These are phyloP conservation scores for Naegleria lovaniensis DNA, from an alignment of 208 protist species.

Conservation along the genomic window DNA sequence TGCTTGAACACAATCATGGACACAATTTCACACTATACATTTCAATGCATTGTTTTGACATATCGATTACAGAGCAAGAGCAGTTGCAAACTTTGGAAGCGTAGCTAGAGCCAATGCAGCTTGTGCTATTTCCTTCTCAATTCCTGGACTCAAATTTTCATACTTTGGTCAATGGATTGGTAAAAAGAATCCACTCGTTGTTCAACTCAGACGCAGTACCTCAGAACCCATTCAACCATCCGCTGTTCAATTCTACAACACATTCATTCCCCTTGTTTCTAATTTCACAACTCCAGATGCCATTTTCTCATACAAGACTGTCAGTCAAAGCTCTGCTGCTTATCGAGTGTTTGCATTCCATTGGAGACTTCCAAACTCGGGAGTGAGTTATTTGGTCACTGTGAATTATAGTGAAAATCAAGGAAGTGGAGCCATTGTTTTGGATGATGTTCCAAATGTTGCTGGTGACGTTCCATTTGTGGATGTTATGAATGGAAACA, in stretches of 20 bases:
- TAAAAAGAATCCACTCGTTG: conserved; percentile 50
- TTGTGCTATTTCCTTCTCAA: conserved; percentile 49
- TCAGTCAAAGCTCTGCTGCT: too few relatives aligned
- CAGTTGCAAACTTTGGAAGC: conserved; percentile 50
- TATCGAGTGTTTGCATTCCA: background rate
- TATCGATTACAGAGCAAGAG: conserved; percentile 49
- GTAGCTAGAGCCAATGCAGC: conserved; percentile 46
- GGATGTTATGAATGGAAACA: background rate
- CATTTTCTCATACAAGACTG: background rate
- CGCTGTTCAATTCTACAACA: conserved; percentile 45
- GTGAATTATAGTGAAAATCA: conserved; percentile 1
- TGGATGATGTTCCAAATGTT: background rate
- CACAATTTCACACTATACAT: too few relatives aligned
- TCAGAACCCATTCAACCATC: conserved; percentile 35
- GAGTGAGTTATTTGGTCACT: background rate
- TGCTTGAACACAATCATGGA: conserved; percentile 37
- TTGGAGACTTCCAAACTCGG: background rate
- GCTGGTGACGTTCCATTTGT: background rate
- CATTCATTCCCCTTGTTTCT: conserved; percentile 45
- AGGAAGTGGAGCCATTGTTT: background rate
- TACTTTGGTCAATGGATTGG: conserved; percentile 55
- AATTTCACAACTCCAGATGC: conserved; percentile 43
- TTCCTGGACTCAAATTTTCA: conserved; percentile 51
- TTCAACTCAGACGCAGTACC: conserved; percentile 51
- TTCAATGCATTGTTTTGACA: too few relatives aligned